Evolutionary conservation across 2,329 filamentous ascomycete genomes (phyloP).

Genomic region (Colletotrichum scovillei): DNA sequence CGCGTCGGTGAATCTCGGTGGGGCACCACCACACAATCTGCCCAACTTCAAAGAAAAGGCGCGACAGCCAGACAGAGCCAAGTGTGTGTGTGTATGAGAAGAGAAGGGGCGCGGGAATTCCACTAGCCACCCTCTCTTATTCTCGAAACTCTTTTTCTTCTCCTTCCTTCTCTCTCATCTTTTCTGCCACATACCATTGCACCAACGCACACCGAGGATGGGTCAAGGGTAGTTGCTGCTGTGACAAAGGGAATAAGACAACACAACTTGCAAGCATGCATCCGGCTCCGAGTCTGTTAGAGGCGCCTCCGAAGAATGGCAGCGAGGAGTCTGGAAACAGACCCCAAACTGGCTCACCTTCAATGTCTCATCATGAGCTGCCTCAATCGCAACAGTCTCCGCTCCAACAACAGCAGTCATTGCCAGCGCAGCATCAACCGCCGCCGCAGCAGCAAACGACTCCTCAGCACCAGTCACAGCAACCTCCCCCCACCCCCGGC

Average conservation of each 20-base stretch:
- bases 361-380: constrained; percentile 32
- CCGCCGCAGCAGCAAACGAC: constrained; percentile 35
- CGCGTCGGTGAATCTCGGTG: constrained; percentile 39
- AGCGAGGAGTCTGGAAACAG: constrained; percentile 38
- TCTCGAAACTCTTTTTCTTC: constrained; percentile 1
- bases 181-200: constrained; percentile 10
- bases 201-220: constrained; percentile 31
- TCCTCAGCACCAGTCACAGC: constrained; percentile 42
- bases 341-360: constrained; percentile 35
- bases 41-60: constrained; percentile 32
- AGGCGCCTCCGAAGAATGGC: constrained; percentile 43
- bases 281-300: constrained; percentile 51
- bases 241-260: constrained; percentile 32
- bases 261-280: constrained; percentile 47
- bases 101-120: not conserved
- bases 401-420: constrained; percentile 25
- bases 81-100: not conserved
- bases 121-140: constrained; percentile 14
- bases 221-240: constrained; percentile 32
- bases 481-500: constrained; percentile 38
- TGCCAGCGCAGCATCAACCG: constrained; percentile 17
- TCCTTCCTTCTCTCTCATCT: constrained; percentile 8
- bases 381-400: constrained; percentile 33
- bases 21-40: constrained; percentile 36
- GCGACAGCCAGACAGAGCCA: constrained; percentile 2